Conservation (phyloP, 495 filamentous ascomycete species). For the Aspergillus bridgeri region DNA sequence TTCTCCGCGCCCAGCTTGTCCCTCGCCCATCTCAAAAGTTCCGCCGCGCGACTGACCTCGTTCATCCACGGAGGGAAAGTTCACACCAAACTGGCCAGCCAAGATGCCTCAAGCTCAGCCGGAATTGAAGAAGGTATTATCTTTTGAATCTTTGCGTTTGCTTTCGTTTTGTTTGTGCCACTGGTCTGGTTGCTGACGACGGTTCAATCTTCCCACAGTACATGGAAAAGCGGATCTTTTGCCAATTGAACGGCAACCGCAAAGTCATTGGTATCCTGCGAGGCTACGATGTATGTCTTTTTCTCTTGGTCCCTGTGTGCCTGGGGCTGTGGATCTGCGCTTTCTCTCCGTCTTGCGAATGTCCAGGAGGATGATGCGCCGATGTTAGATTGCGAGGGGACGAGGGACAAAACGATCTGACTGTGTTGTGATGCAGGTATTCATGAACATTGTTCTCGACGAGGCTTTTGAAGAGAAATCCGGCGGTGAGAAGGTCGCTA, state of each 20-base stretch:
- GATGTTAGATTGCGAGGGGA: background rate
- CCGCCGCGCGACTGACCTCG: conserved; percentile 17
- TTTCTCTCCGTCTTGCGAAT: background rate
- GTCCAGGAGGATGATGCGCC: background rate
- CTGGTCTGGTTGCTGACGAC: conserved; percentile 13
- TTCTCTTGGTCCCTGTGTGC: background rate
- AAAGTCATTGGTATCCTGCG: conserved; percentile 93
- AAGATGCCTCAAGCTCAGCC: conserved; percentile 98
- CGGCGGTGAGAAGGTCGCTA: conserved; percentile 82
- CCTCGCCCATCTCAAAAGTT: conserved; percentile 28
- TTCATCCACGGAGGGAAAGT: conserved; percentile 8
- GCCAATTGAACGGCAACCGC: conserved; percentile 94
- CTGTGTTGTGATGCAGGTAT: conserved; percentile 59
- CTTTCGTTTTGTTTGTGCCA: background rate
- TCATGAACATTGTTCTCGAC: conserved; percentile 96
- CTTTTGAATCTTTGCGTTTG: background rate
- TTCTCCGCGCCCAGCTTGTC: conserved; percentile 33
- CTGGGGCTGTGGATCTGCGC: background rate
- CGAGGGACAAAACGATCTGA: background rate
- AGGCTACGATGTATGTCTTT: conserved; percentile 81
- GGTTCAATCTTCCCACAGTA: conserved; percentile 57
- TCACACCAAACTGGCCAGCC: conserved; percentile 24
- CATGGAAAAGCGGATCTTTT: conserved; percentile 97
- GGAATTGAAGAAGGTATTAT: conserved; percentile 89
- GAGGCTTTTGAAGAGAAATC: conserved; percentile 96